A percentile compares a stretch with the other conserved stretches of the same genome.
These are phyloP conservation scores for Colletotrichum lentis DNA, from an alignment of 2,329 filamentous ascomycete species.

Conservation along the genomic window DNA sequence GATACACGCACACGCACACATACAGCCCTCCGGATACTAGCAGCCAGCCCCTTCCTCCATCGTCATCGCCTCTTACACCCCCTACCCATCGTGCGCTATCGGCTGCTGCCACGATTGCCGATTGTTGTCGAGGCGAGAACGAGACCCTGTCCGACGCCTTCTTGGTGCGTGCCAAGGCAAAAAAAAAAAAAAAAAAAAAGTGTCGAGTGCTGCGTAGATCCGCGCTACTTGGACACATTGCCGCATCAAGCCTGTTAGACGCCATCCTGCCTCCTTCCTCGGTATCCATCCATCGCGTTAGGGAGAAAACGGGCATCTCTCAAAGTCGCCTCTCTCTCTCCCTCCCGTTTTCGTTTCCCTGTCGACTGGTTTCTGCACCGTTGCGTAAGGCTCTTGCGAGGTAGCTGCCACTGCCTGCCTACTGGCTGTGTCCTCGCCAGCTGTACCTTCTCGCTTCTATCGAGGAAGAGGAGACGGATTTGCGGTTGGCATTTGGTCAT, in stretches of 20 bases:
- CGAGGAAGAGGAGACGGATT: not conserved
- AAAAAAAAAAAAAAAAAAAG: no score
- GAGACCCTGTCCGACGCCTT: not conserved
- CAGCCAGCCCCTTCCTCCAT: conserved; percentile 15
- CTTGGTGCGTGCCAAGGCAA: conserved; percentile 27
- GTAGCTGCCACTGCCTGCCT: not conserved
- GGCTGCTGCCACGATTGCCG: conserved; percentile 7
- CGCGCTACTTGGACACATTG: conserved; percentile 30
- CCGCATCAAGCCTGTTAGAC: conserved; percentile 25
- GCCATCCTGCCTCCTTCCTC: conserved; percentile 10
- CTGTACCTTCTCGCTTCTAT: conserved; percentile 19
- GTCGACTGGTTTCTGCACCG: conserved; percentile 4
- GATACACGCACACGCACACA: not conserved
- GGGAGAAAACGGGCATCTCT: not conserved
- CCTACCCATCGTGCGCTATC: not conserved
- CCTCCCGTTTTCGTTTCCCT: not conserved
- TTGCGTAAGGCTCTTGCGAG: conserved; percentile 7
- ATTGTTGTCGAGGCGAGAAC: conserved; percentile 3
- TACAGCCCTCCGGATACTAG: conserved; percentile 7
- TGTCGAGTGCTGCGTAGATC: conserved; percentile 21
- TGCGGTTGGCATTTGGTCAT: conserved; percentile 29
- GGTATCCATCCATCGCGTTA: not conserved
- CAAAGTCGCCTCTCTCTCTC: not conserved
- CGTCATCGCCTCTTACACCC: conserved; percentile 24
- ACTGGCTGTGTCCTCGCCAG: not conserved